A percentile compares a stretch with the other conserved stretches of the same genome.
phyloP scores from a whole-genome alignment of 1,284 basidiomycete species.

The Microbotryomycetes sp. region DNA sequence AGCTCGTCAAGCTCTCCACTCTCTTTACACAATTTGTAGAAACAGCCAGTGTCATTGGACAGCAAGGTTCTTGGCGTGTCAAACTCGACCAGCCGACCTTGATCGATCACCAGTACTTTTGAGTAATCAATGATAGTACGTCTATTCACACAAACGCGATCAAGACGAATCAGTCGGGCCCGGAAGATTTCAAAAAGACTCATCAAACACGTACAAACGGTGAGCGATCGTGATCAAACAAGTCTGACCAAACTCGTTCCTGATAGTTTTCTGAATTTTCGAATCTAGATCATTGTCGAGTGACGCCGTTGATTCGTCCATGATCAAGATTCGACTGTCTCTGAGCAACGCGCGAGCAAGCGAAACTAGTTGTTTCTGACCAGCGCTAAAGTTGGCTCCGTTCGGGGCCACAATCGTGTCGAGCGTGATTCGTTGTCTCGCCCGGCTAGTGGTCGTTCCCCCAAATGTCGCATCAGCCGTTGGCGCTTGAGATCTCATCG shows the following conservation, averaged over 20 bases:
- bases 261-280: conserved; percentile 21
- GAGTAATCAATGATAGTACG: conserved; percentile 58
- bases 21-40: conserved; percentile 71
- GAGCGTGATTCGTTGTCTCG: conserved; percentile 10
- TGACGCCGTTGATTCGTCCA: conserved; percentile 19
- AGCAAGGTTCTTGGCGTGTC: conserved; percentile 74
- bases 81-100: conserved; percentile 68
- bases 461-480: neutral
- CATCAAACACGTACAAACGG: conserved; percentile 10
- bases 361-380: conserved; percentile 41
- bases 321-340: conserved; percentile 17
- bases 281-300: conserved; percentile 18
- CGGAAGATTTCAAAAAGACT: neutral
- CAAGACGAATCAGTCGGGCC: no score
- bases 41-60: conserved; percentile 62
- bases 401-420: conserved; percentile 39
- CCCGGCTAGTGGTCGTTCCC: neutral
- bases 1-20: conserved; percentile 48
- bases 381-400: conserved; percentile 39
- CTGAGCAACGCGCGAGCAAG: conserved; percentile 41
- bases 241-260: conserved; percentile 18
- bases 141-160: neutral
- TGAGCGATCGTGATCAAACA: conserved; percentile 30
- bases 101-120: conserved; percentile 68
- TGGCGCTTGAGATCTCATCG: neutral